These are phyloP conservation scores for Ambrosia hybrid DNA, from an alignment of 140 eudicot species.

Conservation along the genomic window DNA sequence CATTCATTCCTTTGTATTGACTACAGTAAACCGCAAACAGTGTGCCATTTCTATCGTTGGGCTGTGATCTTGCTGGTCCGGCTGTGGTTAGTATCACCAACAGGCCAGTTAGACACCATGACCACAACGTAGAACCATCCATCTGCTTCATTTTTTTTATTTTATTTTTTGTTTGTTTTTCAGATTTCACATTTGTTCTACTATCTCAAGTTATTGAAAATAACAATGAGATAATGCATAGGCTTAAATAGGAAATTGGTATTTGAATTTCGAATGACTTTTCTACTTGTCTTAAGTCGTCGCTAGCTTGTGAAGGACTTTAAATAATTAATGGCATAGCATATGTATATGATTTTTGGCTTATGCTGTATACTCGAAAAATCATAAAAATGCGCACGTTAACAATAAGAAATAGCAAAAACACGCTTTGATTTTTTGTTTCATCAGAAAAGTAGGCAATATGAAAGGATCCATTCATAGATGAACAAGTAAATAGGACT, in stretches of 20 bases:
- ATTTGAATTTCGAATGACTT: too few species aligned
- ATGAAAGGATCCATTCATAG: too few species aligned
- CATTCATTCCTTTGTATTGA: constrained; percentile 46
- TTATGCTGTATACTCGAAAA: too few species aligned
- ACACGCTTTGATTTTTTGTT: too few species aligned
- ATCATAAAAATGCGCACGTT: too few species aligned
- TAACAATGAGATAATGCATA: neutral
- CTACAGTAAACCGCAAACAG: constrained; percentile 46
- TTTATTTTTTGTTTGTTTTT: neutral
- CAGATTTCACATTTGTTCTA: neutral
- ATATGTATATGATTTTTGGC: too few species aligned
- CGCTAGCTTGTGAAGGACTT: too few species aligned
- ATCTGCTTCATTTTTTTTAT: constrained; percentile 3
- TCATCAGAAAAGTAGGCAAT: too few species aligned
- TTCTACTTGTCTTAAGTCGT: too few species aligned
- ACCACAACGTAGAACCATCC: neutral
- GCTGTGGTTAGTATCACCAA: constrained; percentile 19
- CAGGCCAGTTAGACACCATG: constrained; percentile 21
- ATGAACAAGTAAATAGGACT: too few species aligned
- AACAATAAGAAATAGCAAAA: too few species aligned
- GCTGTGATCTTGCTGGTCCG: constrained; percentile 29
- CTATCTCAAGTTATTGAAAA: neutral
- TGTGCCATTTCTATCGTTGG: constrained; percentile 28
- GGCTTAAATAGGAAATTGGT: neutral
- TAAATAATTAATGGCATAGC: too few species aligned